Percentiles rank a stretch among this genome's conserved stretches.
Conservation (phyloP, 2,329 filamentous ascomycete species). For the Xylariaceae sp. region DNA sequence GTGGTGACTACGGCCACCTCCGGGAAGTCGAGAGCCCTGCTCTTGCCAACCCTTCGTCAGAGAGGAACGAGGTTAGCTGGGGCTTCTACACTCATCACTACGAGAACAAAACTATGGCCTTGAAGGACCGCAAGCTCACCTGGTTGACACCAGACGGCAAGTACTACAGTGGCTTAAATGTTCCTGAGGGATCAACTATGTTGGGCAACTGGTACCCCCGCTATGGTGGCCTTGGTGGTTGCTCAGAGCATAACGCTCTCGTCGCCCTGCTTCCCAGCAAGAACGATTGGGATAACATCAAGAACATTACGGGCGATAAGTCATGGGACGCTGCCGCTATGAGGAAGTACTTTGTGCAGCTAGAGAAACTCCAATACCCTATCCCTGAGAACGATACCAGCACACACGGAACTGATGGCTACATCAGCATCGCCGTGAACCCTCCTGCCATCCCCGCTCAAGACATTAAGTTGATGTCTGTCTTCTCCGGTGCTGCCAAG, state of each 20-base stretch:
- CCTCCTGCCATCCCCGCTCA: conserved; percentile 26
- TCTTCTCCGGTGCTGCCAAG: conserved; percentile 30
- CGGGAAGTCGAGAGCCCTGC: conserved; percentile 61
- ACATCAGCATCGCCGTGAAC: conserved; percentile 30
- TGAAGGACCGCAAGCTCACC: conserved; percentile 63
- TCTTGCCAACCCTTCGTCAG: conserved; percentile 58
- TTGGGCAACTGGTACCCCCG: conserved; percentile 65
- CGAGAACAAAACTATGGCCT: conserved; percentile 56
- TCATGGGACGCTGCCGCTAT: conserved; percentile 35
- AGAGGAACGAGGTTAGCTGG: conserved; percentile 63
- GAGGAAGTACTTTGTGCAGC: conserved; percentile 33
- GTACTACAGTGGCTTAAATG: conserved; percentile 59
- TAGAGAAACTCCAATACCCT: conserved; percentile 37
- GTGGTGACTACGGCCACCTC: conserved; percentile 59
- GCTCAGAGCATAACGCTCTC: conserved; percentile 38
- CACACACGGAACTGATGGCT: conserved; percentile 40
- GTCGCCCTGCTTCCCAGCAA: conserved; percentile 49
- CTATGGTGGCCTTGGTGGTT: conserved; percentile 52
- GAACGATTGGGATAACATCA: conserved; percentile 52
- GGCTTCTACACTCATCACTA: conserved; percentile 70
- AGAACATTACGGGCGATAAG: conserved; percentile 42
- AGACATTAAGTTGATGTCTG: conserved; percentile 31
- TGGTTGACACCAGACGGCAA: conserved; percentile 58
- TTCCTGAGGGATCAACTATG: conserved; percentile 56
- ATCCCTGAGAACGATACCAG: conserved; percentile 46